These are phyloP conservation scores for Thalia dealbata DNA, from an alignment of 176 grass and related monocot species.

Conservation along the genomic window DNA sequence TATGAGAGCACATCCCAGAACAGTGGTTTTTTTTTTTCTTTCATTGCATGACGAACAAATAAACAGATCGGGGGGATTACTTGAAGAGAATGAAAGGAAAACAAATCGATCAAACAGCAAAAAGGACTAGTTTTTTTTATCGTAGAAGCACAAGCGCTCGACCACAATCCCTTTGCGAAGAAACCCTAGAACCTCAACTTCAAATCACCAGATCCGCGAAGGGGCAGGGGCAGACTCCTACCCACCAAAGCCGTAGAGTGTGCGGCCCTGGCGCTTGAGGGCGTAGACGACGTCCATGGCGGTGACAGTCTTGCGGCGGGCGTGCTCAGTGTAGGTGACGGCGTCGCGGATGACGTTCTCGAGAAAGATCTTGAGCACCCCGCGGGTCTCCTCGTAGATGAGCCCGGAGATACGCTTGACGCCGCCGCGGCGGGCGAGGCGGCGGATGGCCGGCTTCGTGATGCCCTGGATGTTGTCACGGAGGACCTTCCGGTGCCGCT, in stretches of 20 bases:
- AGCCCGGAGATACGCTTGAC: slow-evolving; percentile 22
- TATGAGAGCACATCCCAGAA: too few relatives aligned
- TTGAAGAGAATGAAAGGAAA: too few relatives aligned
- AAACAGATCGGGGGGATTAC: too few relatives aligned
- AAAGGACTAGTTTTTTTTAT: too few relatives aligned
- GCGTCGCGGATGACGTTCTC: slow-evolving; percentile 27
- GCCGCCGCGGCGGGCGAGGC: slow-evolving; percentile 22
- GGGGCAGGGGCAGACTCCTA: neutral
- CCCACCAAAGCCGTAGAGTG: slow-evolving; percentile 25
- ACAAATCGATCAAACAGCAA: too few relatives aligned
- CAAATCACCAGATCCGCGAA: too few relatives aligned
- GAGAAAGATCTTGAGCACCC: slow-evolving; percentile 31
- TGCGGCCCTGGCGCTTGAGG: slow-evolving; percentile 31
- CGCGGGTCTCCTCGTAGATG: slow-evolving; percentile 27
- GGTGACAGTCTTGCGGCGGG: slow-evolving; percentile 26
- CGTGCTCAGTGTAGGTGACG: slow-evolving; percentile 31
- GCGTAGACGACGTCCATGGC: slow-evolving; percentile 30
- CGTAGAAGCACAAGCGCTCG: too few relatives aligned
- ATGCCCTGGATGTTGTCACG: slow-evolving; percentile 30
- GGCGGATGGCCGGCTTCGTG: slow-evolving; percentile 30
- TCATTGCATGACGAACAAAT: too few relatives aligned
- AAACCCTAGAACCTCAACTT: too few relatives aligned
- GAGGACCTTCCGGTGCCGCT: slow-evolving; percentile 28
- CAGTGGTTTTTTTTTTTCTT: too few relatives aligned
- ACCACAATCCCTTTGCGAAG: too few relatives aligned